These are phyloP conservation scores for Begonia masoniana DNA, from an alignment of 306 rosid genomes.

Conservation along the genomic window DNA sequence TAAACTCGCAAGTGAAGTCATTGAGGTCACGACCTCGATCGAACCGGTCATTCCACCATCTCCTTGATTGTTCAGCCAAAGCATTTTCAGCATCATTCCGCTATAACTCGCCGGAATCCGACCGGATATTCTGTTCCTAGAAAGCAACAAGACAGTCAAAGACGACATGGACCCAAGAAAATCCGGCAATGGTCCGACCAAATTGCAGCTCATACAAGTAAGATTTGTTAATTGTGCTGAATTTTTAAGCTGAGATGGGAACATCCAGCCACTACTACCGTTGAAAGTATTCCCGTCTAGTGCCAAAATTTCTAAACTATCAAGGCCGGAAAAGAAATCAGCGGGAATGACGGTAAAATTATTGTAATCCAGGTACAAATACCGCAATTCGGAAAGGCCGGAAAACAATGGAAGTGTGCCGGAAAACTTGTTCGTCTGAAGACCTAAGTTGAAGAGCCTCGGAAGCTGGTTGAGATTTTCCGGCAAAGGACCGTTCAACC, in stretches of 20 bases:
- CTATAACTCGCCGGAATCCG: conserved; percentile 36
- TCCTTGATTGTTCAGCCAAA: conserved; percentile 64
- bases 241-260: conserved; percentile 28
- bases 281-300: conserved; percentile 53
- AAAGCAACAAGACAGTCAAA: conserved; percentile 41
- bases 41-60: conserved; percentile 46
- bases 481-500: conserved; percentile 61
- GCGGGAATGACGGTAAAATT: conserved; percentile 57
- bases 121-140: conserved; percentile 43
- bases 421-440: conserved; percentile 49
- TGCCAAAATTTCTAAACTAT: conserved; percentile 51
- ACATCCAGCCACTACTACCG: conserved; percentile 50
- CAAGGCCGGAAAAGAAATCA: conserved; percentile 59
- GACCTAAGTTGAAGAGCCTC: conserved; percentile 54
- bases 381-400: conserved; percentile 35
- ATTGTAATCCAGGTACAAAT: conserved; percentile 47
- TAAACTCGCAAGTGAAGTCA: conserved; percentile 42
- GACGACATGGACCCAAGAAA: conserved; percentile 61
- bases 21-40: conserved; percentile 46
- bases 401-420: conserved; percentile 61
- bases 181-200: conserved; percentile 60
- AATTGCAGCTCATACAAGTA: conserved; percentile 49
- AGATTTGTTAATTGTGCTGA: conserved; percentile 50
- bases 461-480: conserved; percentile 48
- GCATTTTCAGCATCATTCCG: conserved; percentile 28